These are phyloP conservation scores for Nitzschia sp. DNA, from an alignment of 108 stramenopile species.

Conservation along the genomic window DNA sequence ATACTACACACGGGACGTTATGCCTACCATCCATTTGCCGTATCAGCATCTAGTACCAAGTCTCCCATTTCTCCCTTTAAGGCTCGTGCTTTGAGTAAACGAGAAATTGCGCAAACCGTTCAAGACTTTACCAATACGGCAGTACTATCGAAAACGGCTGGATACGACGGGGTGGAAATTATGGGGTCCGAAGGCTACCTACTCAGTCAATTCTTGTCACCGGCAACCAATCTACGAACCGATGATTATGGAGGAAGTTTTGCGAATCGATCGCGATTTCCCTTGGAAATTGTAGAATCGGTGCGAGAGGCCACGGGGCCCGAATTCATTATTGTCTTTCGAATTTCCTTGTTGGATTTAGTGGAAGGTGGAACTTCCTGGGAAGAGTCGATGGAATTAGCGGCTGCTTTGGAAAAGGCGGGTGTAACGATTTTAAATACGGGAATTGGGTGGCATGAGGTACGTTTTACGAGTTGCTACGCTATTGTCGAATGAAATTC, in stretches of 20 bases:
- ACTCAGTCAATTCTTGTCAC: conserved; percentile 94
- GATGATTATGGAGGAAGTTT: conserved; percentile 95
- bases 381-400: conserved; percentile 90
- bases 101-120: conserved; percentile 81
- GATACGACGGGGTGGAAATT: conserved; percentile 98
- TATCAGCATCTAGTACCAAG: conserved; percentile 84
- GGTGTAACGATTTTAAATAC: conserved; percentile 97
- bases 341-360: conserved; percentile 94
- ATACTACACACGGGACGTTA: conserved; percentile 96
- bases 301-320: conserved; percentile 81
- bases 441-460: conserved; percentile 99
- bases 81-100: conserved; percentile 72
- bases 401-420: conserved; percentile 82
- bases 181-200: conserved; percentile 98
- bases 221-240: conserved; percentile 84
- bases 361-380: conserved; percentile 92
- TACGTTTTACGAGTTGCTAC: too few species aligned
- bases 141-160: conserved; percentile 84
- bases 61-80: conserved; percentile 89
- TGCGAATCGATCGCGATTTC: conserved; percentile 89
- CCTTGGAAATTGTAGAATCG: conserved; percentile 87
- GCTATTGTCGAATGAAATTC: too few species aligned
- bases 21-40: conserved; percentile 93
- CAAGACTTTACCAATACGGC: conserved; percentile 91
- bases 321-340: conserved; percentile 97